Base-by-base conservation (phyloP, 176 grass and related monocot species). In the Raddia distichophylla region DNA sequence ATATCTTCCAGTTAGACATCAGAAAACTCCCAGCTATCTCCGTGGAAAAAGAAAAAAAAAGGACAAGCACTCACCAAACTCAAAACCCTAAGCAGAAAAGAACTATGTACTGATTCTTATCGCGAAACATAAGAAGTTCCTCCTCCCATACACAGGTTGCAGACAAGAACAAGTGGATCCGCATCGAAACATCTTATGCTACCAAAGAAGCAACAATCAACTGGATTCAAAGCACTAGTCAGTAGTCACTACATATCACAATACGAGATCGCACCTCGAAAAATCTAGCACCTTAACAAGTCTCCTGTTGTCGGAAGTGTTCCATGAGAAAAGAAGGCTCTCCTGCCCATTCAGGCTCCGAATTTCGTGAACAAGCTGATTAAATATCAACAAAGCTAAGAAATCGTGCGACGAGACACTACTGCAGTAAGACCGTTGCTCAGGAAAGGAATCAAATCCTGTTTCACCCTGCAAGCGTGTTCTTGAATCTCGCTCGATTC, bases 51-150 rank as follows among this genome's bases (percentile, higher is more conserved):
- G 32, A 27, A 20, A 54, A 22, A 60, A 60, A 27, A 27, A 27
- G 27, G 43, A 62, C 51, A 22, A 82, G 7, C 16, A 53, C 27
- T 49, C 59, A 46, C 18, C 15, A 69, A 61, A 62, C 17, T 84
- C 22, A 18, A 69, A 19, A 43, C 42, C 7, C 5, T 3, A 18
- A 70, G 7, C 13, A 35, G 61, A 43, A 8, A 78, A 55, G 33
- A 1, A 52, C 10, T 37, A 3, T 63, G 34, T 17, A 16, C 37
- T 16, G 5, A 12, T 44, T 69, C 54, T 20, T 40, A 40, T 17
- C 3, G 19, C 61, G 32, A 77, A 77, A 60, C 73, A 84, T 10
- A 84, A 66, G 35, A 75, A 47, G 63, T 51, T 2, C 40, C 44
- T 54, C 16, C 34, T 69, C 45, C 15, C 46, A 78, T 6, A 45